Base-by-base conservation (phyloP, 208 protist species). In the Acanthamoeba culbertsoni region DNA sequence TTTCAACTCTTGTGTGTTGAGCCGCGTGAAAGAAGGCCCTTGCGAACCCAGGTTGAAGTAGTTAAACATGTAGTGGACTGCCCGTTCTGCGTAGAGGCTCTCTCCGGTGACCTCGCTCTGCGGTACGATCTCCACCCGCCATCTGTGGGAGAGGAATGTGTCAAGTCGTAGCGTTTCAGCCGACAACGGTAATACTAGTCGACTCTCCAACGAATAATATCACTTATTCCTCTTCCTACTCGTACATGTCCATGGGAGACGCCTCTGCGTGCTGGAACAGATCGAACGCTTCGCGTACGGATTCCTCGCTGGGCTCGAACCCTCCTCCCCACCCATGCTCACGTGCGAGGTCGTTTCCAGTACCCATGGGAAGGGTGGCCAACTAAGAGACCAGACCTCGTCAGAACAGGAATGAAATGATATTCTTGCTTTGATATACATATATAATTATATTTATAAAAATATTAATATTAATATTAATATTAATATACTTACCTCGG, bases 331-430 rank as follows among this genome's bases (percentile, higher is more conserved):
- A 98, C 2, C 97, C 97, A 18, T 97, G 42, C 42, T 91, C 71
- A n/a, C 97, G 94, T n/a, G 96, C 93, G n/a, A 98, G 71, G 79
- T 98, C 97, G 93, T 98, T 98, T 8, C 97, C 97, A 12, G 97
- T 98, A 1, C 97, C 97, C 12, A 98, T 51, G 10, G 73, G 73
- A 16, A 84, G 40, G 3, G 73, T 84, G 26, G 43, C 73, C n/a
- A 84, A 3, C 73, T 84, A n/a, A n/a, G n/a, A n/a, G n/a, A n/a
- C n/a, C n/a, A n/a, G n/a, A n/a, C n/a, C n/a, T n/a, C n/a, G n/a
- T n/a, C n/a, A n/a, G n/a, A n/a, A n/a, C n/a, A n/a, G n/a, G n/a
- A n/a, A n/a, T n/a, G n/a, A n/a, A n/a, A n/a, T n/a, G n/a, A n/a
- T n/a, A n/a, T n/a, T n/a, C n/a, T n/a, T n/a, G n/a, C n/a, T n/a